A percentile compares a stretch with the other conserved stretches of the same genome.
These are phyloP conservation scores for Microsporum ferrugineum DNA, from an alignment of 2,329 filamentous ascomycete species.

Conservation along the genomic window DNA sequence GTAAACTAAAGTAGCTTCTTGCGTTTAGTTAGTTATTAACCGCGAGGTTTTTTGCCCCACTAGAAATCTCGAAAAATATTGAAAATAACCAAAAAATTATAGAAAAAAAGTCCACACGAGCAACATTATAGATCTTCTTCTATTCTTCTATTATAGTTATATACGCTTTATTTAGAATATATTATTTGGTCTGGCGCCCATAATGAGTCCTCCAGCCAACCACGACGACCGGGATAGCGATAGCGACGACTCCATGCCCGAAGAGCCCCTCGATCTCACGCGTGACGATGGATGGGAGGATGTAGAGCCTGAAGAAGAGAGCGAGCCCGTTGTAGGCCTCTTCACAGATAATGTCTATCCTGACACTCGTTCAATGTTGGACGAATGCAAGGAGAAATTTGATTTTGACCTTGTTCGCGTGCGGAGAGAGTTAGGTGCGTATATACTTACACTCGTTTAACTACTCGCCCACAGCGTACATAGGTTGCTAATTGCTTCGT, in stretches of 20 bases:
- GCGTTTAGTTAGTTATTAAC: neutral
- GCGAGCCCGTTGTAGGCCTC: conserved; percentile 54
- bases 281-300: conserved; percentile 47
- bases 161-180: neutral
- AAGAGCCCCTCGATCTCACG: conserved; percentile 33
- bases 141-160: neutral
- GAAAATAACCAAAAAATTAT: no score
- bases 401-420: conserved; percentile 55
- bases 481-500: conserved; percentile 18
- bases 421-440: conserved; percentile 41
- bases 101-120: no score
- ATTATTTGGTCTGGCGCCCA: neutral
- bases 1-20: neutral
- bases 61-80: neutral
- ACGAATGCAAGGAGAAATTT: conserved; percentile 55
- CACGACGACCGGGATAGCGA: conserved; percentile 9
- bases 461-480: neutral
- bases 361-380: conserved; percentile 54
- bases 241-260: conserved; percentile 17
- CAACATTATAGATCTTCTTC: neutral
- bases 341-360: conserved; percentile 57
- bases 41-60: neutral
- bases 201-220: neutral
- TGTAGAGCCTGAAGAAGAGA: conserved; percentile 51
- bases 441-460: neutral